Evolutionary conservation across 1,139 yeast genomes (phyloP).

Genomic region (Taiozyma sp.): DNA sequence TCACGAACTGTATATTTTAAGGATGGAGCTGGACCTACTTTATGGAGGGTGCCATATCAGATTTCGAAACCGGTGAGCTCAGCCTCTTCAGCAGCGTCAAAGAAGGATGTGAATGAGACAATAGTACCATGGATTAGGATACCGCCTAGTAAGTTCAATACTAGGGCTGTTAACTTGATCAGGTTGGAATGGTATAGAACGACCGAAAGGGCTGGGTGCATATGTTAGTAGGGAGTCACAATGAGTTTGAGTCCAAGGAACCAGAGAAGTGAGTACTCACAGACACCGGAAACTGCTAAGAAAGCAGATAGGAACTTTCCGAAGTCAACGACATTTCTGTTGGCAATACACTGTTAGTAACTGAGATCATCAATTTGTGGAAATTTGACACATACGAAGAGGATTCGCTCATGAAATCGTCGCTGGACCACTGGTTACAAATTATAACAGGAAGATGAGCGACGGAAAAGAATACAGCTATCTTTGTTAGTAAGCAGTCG

Average conservation of each 20-base stretch:
- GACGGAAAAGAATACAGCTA: slow-evolving; percentile 40
- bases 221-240: background rate
- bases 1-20: background rate
- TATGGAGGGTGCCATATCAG: background rate
- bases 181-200: slow-evolving; percentile 61
- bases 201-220: slow-evolving; percentile 39
- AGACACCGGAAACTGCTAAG: slow-evolving; percentile 58
- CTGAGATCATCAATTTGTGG: background rate
- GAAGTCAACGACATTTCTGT: slow-evolving; percentile 44
- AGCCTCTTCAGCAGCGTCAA: slow-evolving; percentile 53
- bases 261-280: background rate
- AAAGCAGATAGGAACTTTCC: slow-evolving; percentile 71
- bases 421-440: slow-evolving; percentile 37
- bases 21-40: too few relatives aligned
- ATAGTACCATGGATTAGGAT: slow-evolving; percentile 67
- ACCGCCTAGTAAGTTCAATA: slow-evolving; percentile 69
- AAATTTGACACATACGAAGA: slow-evolving; percentile 27
- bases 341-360: slow-evolving; percentile 5
- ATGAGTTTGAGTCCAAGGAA: background rate
- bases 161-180: slow-evolving; percentile 53
- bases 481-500: slow-evolving; percentile 2
- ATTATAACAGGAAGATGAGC: slow-evolving; percentile 70
- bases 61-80: slow-evolving; percentile 21
- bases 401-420: slow-evolving; percentile 45
- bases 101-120: slow-evolving; percentile 65